Evolutionary conservation across 306 rosid species (phyloP).

Genomic region (Ziziphus jujuba): DNA sequence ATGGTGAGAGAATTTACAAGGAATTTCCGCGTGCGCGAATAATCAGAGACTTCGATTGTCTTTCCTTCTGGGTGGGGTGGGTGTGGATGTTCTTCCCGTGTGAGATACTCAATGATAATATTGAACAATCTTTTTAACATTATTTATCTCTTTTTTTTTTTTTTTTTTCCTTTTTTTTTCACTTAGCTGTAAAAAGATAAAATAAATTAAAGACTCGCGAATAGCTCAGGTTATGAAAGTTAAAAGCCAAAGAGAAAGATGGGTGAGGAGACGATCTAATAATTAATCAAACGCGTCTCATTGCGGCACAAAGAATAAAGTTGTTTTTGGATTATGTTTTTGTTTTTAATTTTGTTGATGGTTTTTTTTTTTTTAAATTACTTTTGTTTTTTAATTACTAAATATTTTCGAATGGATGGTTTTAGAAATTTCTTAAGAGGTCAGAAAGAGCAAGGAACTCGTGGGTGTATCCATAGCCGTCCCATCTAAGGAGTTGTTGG

Average conservation of each 20-base stretch:
- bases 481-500: background rate
- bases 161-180: background rate
- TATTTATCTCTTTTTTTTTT: background rate
- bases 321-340: background rate
- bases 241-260: background rate
- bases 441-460: no score
- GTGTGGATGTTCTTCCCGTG: slow-evolving; percentile 21
- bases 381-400: background rate
- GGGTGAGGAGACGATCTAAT: slow-evolving; percentile 17
- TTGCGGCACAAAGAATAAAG: slow-evolving; percentile 4
- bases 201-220: background rate
- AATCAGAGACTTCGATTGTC: slow-evolving; percentile 13
- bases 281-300: slow-evolving; percentile 2
- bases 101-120: background rate
- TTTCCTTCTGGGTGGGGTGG: slow-evolving; percentile 11
- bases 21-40: slow-evolving; percentile 11
- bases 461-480: background rate
- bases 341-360: background rate
- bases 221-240: slow-evolving; percentile 15
- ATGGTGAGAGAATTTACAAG: slow-evolving; percentile 19
- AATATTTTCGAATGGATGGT: background rate
- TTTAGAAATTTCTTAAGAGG: background rate
- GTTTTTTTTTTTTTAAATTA: background rate
- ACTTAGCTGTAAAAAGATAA: background rate
- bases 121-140: slow-evolving; percentile 5